Base-by-base conservation (phyloP, 192 early-diverging fungal species). In the Coemansia sp. region DNA sequence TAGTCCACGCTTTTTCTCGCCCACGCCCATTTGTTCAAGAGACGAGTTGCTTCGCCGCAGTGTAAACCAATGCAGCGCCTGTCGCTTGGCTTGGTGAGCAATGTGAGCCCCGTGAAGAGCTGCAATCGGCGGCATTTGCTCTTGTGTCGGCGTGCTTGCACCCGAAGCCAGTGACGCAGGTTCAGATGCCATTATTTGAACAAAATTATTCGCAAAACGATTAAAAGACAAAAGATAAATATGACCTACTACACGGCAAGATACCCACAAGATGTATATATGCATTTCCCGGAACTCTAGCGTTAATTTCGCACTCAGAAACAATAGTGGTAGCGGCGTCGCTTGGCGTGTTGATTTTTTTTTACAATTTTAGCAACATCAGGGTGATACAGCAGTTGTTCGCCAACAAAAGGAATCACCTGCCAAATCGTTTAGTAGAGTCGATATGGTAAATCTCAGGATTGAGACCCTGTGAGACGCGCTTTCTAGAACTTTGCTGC, bases 391-490 rank as follows among this genome's bases (percentile, higher is more conserved):
- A 50, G n/a, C 25, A 25, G 21, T 38, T 38, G 21, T 38, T 38
- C 37, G 15, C 54, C 14, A 14, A 15, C 23, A 32, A 38, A 8
- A 22, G 11, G 21, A 21, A 21, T 50, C 37, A 76, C 35, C 67
- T 54, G 32, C 60, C 60, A 39, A 74, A 68, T 39, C 68, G 58
- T 49, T 74, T 73, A 1, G 71, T 58, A n/a, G 76, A 24, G 37
- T 74, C 76, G 12, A 71, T 54, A 25, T 59, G 71, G 53, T 73
- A 67, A 2, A 74, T 63, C 25, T 73, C 76, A 12, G 72, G 62
- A 53, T 75, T 67, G 19, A 64, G 62, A 2, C 72, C 72, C 50
- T 73, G 71, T 25, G 35, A 54, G 8, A 24, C 51, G 12, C 64
- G 72, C 61, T 70, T 69, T 49, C 65, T 67, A 17, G 54, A 56